Evolutionary conservation across 1,284 basidiomycete genomes (phyloP).

Genomic region (Leccinum fuscescens): DNA sequence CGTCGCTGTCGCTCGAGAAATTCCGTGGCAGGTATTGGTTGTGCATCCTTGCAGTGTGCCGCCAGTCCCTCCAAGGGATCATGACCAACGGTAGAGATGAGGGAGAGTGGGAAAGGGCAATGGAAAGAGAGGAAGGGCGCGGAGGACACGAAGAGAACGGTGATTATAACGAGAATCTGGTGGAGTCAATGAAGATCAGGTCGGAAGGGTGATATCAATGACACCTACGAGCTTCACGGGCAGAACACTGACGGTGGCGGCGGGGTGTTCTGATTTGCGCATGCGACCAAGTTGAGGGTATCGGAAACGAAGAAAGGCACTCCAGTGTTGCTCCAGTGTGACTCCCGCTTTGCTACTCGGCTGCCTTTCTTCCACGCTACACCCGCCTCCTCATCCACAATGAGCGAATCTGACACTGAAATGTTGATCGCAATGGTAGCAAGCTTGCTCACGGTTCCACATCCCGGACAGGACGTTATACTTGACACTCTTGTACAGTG

Average conservation of each 20-base stretch:
- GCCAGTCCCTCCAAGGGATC: constrained; percentile 40
- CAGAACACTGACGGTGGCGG: neutral
- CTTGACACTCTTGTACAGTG: constrained; percentile 61
- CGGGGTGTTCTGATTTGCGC: constrained; percentile 4
- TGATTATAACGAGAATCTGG: constrained; percentile 16
- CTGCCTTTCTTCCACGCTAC: neutral
- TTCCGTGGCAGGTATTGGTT: constrained; percentile 49
- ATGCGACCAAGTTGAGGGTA: constrained; percentile 4
- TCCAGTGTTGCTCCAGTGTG: no score
- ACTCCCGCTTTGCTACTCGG: neutral
- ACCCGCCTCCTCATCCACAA: constrained; percentile 7
- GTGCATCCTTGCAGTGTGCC: constrained; percentile 49
- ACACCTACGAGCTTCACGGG: constrained; percentile 17
- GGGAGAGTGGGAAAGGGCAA: neutral
- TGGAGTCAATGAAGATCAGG: neutral
- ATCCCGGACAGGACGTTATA: constrained; percentile 41
- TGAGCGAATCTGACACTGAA: constrained; percentile 57
- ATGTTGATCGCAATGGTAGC: constrained; percentile 62
- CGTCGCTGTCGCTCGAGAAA: constrained; percentile 51
- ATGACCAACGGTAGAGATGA: neutral
- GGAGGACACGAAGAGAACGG: constrained; percentile 5
- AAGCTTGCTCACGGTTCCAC: constrained; percentile 50
- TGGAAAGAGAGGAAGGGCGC: neutral
- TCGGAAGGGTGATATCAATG: neutral
- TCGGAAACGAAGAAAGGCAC: no score